Base-by-base conservation (phyloP, 306 rosid genomes). In the Alnus rubra region DNA sequence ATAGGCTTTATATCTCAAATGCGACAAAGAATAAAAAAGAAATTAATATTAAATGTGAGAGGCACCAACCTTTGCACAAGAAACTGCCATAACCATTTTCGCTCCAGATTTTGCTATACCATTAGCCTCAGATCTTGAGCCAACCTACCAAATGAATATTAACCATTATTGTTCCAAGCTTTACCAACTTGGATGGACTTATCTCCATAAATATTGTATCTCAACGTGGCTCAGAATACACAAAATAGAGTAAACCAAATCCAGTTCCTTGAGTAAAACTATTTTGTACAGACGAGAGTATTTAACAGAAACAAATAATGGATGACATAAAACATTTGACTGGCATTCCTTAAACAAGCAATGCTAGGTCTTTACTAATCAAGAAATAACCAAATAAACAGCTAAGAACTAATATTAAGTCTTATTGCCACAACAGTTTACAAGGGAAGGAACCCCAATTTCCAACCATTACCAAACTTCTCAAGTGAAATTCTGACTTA, bases 51-150 rank as follows among this genome's bases (percentile, higher is more conserved):
- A 39, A 19, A 51, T 63, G 12, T 31, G 50, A 23, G 71, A 33
- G 35, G 74, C 52, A 82, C 88, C 44, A 70, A 95, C 98, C 98
- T 95, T 95, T 52, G 98, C 97, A 76, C 98, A 95, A 75, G 98
- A 91, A 78, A 92, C 98, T 75, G 98, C 98, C 98, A 92, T 92
- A 80, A 92, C 98, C 97, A 95, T 88, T 85, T 95, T 95, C n/a
- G 98, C 98, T 75, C 98, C 97, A 39, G 98, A 88, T 77, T 95
- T 95, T 49, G 98, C 98, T 65, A 95, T 92, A 59, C 98, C 98
- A 77, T 86, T 85, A 85, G 98, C 97, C 88, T 95, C 98, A 9
- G 98, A 92, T 88, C 85, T 91, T 47, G 98, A 92, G 64, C 98
- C 98, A 84, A 92, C 98, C 98, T 94, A 76, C 76, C 80, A 81